Conservation (phyloP, 176 grass and related monocot species). For the Avena insularis region DNA sequence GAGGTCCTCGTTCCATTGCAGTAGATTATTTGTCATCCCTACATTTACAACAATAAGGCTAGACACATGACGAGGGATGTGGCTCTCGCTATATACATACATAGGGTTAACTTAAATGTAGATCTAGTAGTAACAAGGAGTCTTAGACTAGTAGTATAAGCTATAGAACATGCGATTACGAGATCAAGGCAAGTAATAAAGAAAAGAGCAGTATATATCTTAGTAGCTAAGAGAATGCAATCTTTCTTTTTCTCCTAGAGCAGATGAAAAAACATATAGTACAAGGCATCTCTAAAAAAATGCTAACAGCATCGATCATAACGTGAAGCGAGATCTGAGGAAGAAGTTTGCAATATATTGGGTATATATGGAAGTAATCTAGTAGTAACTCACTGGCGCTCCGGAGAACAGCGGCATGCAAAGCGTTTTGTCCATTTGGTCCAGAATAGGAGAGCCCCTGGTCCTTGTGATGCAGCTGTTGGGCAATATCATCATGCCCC, state of each 20-base stretch:
- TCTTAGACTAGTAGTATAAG: too few species aligned
- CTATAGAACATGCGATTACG: background rate
- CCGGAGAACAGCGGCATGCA: background rate
- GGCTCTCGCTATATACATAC: too few species aligned
- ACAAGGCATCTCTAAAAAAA: too few species aligned
- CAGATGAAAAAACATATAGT: too few species aligned
- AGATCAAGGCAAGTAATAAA: background rate
- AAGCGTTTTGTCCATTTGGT: constrained; percentile 3
- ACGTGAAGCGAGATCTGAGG: too few species aligned
- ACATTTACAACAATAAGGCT: background rate
- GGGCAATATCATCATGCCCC: background rate
- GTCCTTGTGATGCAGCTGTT: background rate
- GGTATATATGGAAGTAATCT: too few species aligned
- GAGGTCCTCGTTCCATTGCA: constrained; percentile 19
- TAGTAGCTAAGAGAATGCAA: background rate
- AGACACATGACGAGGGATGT: too few species aligned
- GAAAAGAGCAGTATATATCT: background rate
- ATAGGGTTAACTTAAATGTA: too few species aligned
- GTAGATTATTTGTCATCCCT: constrained; percentile 18
- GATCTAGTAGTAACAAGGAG: too few species aligned
- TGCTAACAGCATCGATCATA: too few species aligned
- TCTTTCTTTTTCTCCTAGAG: too few species aligned
- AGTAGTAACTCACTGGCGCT: background rate
- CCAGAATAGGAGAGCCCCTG: background rate
- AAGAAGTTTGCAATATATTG: too few species aligned